These are phyloP conservation scores for Penicillium canescens DNA, from an alignment of 495 filamentous ascomycete species.

Conservation along the genomic window DNA sequence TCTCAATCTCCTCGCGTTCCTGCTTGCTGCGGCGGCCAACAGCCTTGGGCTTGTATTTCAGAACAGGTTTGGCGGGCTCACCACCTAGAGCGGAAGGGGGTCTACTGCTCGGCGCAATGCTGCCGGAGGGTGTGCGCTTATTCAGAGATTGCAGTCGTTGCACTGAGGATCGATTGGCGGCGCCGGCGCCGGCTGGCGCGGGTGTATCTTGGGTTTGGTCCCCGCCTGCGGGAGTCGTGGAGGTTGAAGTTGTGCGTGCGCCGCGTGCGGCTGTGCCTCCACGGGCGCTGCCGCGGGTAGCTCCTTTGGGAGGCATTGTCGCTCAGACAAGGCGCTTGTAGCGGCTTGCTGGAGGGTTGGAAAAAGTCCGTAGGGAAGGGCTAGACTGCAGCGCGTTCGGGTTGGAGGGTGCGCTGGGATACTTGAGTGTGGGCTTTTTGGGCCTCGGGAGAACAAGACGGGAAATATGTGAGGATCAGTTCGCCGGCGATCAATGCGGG, in stretches of 20 bases:
- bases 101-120: constrained; percentile 31
- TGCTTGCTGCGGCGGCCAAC: constrained; percentile 51
- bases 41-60: constrained; percentile 52
- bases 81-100: constrained; percentile 24
- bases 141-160: constrained; percentile 48
- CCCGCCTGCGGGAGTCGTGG: constrained; percentile 16
- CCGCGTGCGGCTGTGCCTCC: constrained; percentile 11
- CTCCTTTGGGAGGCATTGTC: constrained; percentile 48
- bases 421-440: too few species aligned
- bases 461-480: background rate
- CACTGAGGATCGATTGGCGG: constrained; percentile 32
- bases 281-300: constrained; percentile 32
- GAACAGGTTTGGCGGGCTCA: constrained; percentile 34
- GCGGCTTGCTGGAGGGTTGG: constrained; percentile 12
- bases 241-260: constrained; percentile 9
- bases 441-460: background rate
- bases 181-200: constrained; percentile 4
- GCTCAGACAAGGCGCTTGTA: constrained; percentile 18
- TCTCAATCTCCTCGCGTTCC: constrained; percentile 51
- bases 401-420: background rate
- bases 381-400: constrained; percentile 3
- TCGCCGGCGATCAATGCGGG: constrained; percentile 1
- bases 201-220: constrained; percentile 14
- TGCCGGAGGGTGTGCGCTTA: constrained; percentile 38
- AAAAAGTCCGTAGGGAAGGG: constrained; percentile 7